Base-by-base conservation (phyloP, 2,329 filamentous ascomycete genomes). In the Microsporum ferrugineum region DNA sequence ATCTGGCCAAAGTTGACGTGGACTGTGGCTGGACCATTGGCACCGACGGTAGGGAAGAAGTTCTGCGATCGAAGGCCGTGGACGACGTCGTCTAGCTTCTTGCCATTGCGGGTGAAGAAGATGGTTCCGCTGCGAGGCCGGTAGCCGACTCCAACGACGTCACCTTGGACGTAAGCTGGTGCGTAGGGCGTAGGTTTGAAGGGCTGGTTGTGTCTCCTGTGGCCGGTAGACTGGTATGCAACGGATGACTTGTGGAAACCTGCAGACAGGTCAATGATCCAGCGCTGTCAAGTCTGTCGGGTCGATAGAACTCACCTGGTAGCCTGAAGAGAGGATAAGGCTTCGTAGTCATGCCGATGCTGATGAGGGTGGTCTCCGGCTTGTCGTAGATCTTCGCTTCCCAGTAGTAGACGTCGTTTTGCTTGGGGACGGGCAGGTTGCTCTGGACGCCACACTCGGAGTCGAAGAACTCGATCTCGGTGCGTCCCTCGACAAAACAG, bases 361-460 rank as follows among this genome's bases (percentile, higher is more conserved):
- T 91, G 64, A 99, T 82, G 66, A 90, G 78, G 0, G 90, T 95
- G 62, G 79, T 84, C 65, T 97, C 94, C 2, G 94, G 91, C 76
- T 97, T 97, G 64, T 99, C 94, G 76, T 95, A 99, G 59, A 99
- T 88, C 79, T 99, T 99, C 61, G 91, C 89, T 75, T 99, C 94
- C 94, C 94, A 99, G 75, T 99, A 99, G 75, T 99, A 99, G 8
- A 97, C 92, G 71, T 99, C 94, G 71, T 99, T 99, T 72, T 99
- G 94, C 71, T 99, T 99, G 12, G 94, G 94, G 5, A 99, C 90
- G 0, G 94, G 94, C 45, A 99, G 76, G 70, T 99, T 99, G 79
- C 88, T 95, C 79, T 96, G 90, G 64, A 97, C 94, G 68, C 91
- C 95, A 78, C 92, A 97, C 73, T 95, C 94, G 1, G 91, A 94